Percentiles rank a stretch among this genome's conserved stretches.
These are phyloP conservation scores for Fusarium tjaetaba DNA, from an alignment of 2,329 filamentous ascomycete species.

Conservation along the genomic window DNA sequence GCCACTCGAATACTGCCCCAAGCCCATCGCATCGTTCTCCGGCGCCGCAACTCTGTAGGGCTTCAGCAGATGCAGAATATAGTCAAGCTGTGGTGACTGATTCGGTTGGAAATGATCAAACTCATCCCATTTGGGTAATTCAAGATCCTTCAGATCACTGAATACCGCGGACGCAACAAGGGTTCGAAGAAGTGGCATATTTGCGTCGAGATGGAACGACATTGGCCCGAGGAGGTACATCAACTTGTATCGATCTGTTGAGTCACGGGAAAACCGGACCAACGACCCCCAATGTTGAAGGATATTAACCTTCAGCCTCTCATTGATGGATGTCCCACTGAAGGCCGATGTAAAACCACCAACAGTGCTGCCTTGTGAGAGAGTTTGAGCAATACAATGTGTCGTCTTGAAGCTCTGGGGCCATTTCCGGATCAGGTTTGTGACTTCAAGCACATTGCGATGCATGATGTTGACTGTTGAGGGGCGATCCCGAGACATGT, in stretches of 20 bases:
- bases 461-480: conserved; percentile 30
- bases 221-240: conserved; percentile 40
- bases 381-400: conserved; percentile 23
- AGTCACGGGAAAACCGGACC: conserved; percentile 12
- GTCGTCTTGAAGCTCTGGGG: conserved; percentile 33
- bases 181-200: conserved; percentile 34
- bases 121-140: conserved; percentile 33
- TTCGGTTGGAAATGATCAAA: conserved; percentile 36
- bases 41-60: conserved; percentile 24
- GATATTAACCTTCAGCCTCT: conserved; percentile 32
- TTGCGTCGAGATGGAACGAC: conserved; percentile 34
- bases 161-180: conserved; percentile 37
- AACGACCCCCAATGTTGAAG: conserved; percentile 36
- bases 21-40: background rate
- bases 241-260: conserved; percentile 23
- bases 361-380: conserved; percentile 19
- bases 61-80: conserved; percentile 32
- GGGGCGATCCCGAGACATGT: conserved; percentile 34
- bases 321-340: conserved; percentile 29
- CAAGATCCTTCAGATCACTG: conserved; percentile 25
- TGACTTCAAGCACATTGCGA: conserved; percentile 39
- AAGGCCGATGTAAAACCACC: conserved; percentile 33
- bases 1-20: conserved; percentile 35
- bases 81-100: conserved; percentile 32
- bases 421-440: conserved; percentile 25